Conservation (phyloP, 352 stramenopile genomes). For the Pythium dissotocum region DNA sequence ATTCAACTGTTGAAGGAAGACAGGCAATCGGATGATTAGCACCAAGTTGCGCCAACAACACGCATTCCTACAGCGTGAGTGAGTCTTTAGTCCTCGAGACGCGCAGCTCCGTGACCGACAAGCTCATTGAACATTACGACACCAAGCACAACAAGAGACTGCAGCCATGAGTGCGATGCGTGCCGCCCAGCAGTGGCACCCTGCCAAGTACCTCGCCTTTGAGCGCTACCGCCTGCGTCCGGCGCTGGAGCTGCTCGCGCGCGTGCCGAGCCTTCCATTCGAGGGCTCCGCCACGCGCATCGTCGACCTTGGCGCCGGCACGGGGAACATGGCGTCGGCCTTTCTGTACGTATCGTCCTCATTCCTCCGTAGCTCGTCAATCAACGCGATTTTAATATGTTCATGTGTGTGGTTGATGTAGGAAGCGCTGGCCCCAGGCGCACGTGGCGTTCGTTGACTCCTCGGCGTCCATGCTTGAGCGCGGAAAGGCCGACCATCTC, state of each 20-base stretch:
- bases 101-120: background rate
- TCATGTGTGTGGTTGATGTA: slow-evolving; percentile 17
- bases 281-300: slow-evolving; percentile 29
- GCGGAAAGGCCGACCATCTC: slow-evolving; percentile 42
- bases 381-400: background rate
- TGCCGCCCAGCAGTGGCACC: slow-evolving; percentile 52
- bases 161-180: slow-evolving; percentile 15
- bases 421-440: slow-evolving; percentile 50
- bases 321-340: slow-evolving; percentile 64
- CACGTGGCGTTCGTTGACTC: slow-evolving; percentile 65
- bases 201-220: slow-evolving; percentile 66
- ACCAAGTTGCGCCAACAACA: background rate
- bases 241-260: slow-evolving; percentile 59
- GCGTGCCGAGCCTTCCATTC: slow-evolving; percentile 32
- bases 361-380: background rate
- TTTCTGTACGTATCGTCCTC: slow-evolving; percentile 45
- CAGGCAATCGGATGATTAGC: background rate
- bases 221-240: slow-evolving; percentile 56
- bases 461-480: slow-evolving; percentile 58
- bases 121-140: background rate
- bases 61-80: background rate
- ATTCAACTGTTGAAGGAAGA: background rate
- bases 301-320: slow-evolving; percentile 65
- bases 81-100: background rate
- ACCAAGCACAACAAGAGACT: background rate